Conservation (phyloP, 768 basidiomycete species). For the Heimioporus sp. region DNA sequence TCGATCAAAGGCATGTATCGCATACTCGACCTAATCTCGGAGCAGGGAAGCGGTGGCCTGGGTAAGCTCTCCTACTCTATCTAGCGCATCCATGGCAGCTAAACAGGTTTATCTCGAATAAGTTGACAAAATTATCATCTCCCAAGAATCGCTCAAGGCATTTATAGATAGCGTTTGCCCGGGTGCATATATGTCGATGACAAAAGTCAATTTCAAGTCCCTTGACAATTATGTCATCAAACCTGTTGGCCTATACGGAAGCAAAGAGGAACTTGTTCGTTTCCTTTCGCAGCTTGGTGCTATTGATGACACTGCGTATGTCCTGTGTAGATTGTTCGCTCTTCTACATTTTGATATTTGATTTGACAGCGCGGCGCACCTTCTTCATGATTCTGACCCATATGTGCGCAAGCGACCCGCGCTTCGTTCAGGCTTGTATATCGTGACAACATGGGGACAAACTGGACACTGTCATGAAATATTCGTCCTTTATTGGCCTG, state of each 20-base stretch:
- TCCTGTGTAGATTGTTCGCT: not conserved
- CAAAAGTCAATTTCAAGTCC: slow-evolving; percentile 53
- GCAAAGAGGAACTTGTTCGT: slow-evolving; percentile 46
- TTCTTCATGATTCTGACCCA: slow-evolving; percentile 11
- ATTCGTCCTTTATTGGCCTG: slow-evolving; percentile 62
- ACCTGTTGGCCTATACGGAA: slow-evolving; percentile 59
- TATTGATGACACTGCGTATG: slow-evolving; percentile 43
- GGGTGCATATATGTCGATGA: slow-evolving; percentile 51
- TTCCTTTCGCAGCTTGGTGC: slow-evolving; percentile 39
- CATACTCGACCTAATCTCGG: slow-evolving; percentile 52
- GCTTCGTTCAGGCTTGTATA: slow-evolving; percentile 24
- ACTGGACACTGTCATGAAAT: slow-evolving; percentile 19
- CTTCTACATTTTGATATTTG: not conserved
- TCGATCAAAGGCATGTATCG: slow-evolving; percentile 49
- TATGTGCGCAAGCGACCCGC: slow-evolving; percentile 2
- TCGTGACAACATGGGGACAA: slow-evolving; percentile 8
- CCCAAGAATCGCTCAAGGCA: slow-evolving; percentile 44
- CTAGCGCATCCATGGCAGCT: not conserved
- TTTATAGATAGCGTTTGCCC: slow-evolving; percentile 50
- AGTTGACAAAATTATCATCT: slow-evolving; percentile 67
- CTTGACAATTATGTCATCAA: slow-evolving; percentile 46
- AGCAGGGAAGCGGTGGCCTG: slow-evolving; percentile 49
- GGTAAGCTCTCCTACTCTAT: slow-evolving; percentile 32
- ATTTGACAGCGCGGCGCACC: slow-evolving; percentile 9
- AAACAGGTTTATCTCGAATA: not conserved